phyloP scores from a whole-genome alignment of 202 grass and related monocot genomes.

The Cymbopogon flexuosus region DNA sequence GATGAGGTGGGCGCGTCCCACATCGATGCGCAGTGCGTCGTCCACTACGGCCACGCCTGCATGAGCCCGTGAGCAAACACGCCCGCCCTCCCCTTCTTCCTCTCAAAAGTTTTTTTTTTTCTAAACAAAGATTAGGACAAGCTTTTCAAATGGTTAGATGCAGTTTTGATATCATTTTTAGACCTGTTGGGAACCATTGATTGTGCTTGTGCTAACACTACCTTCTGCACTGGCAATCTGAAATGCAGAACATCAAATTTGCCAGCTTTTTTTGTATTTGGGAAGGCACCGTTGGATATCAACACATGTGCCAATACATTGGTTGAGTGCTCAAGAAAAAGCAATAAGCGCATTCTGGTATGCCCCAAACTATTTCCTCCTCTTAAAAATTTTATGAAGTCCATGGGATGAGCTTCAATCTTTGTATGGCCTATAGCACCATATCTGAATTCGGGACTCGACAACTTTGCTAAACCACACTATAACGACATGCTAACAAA shows the following conservation, averaged over 20 bases:
- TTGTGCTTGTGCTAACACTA: slow-evolving; percentile 19
- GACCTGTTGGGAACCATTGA: neutral
- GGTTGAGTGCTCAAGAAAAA: slow-evolving; percentile 40
- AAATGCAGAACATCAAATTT: slow-evolving; percentile 81
- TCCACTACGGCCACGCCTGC: slow-evolving; percentile 94
- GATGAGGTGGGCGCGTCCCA: slow-evolving; percentile 86
- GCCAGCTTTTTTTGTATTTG: slow-evolving; percentile 83
- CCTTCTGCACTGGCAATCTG: neutral
- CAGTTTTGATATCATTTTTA: neutral
- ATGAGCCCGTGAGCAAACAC: slow-evolving; percentile 77
- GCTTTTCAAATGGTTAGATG: neutral
- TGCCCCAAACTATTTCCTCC: neutral
- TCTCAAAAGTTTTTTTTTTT: neutral
- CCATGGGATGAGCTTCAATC: neutral
- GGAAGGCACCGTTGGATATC: slow-evolving; percentile 55
- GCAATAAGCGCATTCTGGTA: slow-evolving; percentile 66
- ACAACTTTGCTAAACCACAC: neutral
- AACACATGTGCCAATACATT: slow-evolving; percentile 44
- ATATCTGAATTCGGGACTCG: neutral
- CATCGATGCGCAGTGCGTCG: slow-evolving; percentile 75
- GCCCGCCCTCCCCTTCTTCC: neutral
- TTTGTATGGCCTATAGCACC: neutral
- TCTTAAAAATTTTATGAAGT: neutral
- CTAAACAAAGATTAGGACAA: neutral
- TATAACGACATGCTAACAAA: neutral